Evolutionary conservation across 2,329 filamentous ascomycete species (phyloP), one percentile per base, ranked within the genome.

Genomic region (Arthrobotrys sinensis): DNA sequence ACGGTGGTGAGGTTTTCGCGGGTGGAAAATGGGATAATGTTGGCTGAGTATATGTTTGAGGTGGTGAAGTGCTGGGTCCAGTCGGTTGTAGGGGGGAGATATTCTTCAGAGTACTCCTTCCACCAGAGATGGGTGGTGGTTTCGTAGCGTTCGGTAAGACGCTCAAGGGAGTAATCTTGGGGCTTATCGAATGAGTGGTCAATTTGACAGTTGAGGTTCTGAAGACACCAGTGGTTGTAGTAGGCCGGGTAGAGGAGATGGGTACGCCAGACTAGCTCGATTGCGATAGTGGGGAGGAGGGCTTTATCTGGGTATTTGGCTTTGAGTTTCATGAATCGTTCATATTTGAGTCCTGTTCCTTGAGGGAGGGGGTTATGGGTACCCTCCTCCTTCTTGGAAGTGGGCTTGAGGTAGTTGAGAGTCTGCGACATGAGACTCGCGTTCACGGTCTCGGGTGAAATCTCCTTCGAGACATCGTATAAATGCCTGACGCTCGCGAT

Each of bases 41-140:
- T 68, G 14, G 57, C 38, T 5, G 40, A 43, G 66, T 71, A 77
- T 10, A 19, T 11, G 43, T 77, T 50, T 16, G 48, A 46, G 7
- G 50, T 66, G n/a, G 66, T 66, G 60, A 77, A 77, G 60, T 66
- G 50, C 32, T 67, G 46, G 38, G 21, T 45, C 73, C 73, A 77
- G 16, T 40, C 32, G 14, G 28, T 53, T 1, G 60, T 24, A 7
- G 55, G 34, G 16, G 34, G 16, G 38, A 77, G 19, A 28, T 77
- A 77, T 19, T 77, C 73, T 53, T 71, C 66, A 7, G 65, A 40
- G 34, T 71, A 77, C 43, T 77, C 73, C 36, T 60, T 71, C 73
- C 60, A 66, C 73, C 73, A 77, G 21, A 77, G 60, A 16, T 71
- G 55, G 11, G 73, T 45, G 12, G 62, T 77, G 5, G 52, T 68